Base-by-base conservation (phyloP, 2,329 filamentous ascomycete genomes). In the Diaporthe eres region DNA sequence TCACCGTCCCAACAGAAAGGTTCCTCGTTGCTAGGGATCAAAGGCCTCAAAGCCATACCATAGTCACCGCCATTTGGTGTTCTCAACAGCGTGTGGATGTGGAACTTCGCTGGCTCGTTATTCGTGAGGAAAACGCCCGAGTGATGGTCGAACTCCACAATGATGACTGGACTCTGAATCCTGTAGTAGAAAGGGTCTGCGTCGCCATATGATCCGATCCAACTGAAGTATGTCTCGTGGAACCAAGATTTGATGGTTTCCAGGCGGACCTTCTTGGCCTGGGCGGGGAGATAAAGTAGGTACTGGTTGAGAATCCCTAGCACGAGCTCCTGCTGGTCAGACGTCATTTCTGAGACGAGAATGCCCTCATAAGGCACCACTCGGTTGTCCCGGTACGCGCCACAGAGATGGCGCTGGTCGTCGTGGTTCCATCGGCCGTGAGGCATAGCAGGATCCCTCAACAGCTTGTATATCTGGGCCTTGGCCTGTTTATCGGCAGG, bases 121-220 rank as follows among this genome's bases (percentile, higher is more conserved):
- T 96, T 96, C 1, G 88, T 91, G 80, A 96, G 82, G 79, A 95
- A 96, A 0, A 96, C 94, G 0, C 94, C 94, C 0, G 91, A 94
- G 82, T 96, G 94, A 80, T 95, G 93, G 79, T 96, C 94, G 79
- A 96, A 94, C 86, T 96, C 94, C 71, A 93, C 86, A 2, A 96
- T 85, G 0, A 95, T 86, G 0, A 96, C 93, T 0, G 94, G 94
- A 78, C 91, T 95, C 83, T 96, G 94, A 4, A 96, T 89, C 0
- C 94, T 88, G 80, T 92, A 96, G 83, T 96, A 96, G 80, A 94
- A 96, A 0, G 94, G 86, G 81, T 95, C 93, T 0, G 90, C 84
- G 71, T 94, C 87, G 0, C 87, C 90, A 76, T 86, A 94, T 0
- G 90, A 91, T 5, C 94, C 94, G 72, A 96, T 95, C 93, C 94